Percentiles rank a stretch among this genome's conserved stretches.
phyloP scores from a whole-genome alignment of 177 flowering plant species.

The Vitis hybrid region DNA sequence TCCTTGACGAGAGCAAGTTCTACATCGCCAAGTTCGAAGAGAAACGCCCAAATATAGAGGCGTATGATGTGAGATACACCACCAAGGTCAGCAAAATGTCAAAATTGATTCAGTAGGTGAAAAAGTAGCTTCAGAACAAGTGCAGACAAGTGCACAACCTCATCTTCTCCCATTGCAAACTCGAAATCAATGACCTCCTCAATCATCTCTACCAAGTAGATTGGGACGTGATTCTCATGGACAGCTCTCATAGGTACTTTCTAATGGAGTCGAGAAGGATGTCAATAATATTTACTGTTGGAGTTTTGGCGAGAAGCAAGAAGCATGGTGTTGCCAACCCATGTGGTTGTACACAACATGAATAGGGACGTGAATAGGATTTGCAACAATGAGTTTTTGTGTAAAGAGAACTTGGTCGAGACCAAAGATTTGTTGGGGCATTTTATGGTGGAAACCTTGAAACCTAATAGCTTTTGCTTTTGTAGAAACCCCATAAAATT shows the following conservation, averaged over 20 bases:
- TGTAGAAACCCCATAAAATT: slow-evolving; percentile 17
- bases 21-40: slow-evolving; percentile 34
- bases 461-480: slow-evolving; percentile 15
- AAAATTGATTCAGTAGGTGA: no score
- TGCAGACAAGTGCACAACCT: slow-evolving; percentile 57
- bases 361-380: slow-evolving; percentile 41
- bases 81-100: slow-evolving; percentile 32
- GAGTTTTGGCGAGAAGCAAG: slow-evolving; percentile 44
- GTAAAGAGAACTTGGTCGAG: slow-evolving; percentile 46
- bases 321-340: slow-evolving; percentile 23
- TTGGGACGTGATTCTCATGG: slow-evolving; percentile 52
- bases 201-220: slow-evolving; percentile 41
- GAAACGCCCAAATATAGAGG: slow-evolving; percentile 49
- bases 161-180: slow-evolving; percentile 44
- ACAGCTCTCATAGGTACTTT: slow-evolving; percentile 40
- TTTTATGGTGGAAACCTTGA: slow-evolving; percentile 32
- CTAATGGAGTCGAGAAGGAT: slow-evolving; percentile 40
- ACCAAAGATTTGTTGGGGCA: slow-evolving; percentile 34
- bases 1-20: slow-evolving; percentile 47
- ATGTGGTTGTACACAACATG: slow-evolving; percentile 49
- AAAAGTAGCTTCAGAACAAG: no score
- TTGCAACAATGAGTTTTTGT: slow-evolving; percentile 48
- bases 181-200: slow-evolving; percentile 48
- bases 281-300: slow-evolving; percentile 45
- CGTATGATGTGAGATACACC: slow-evolving; percentile 61